Evolutionary conservation across 1,284 basidiomycete species (phyloP).

Genomic region (Moesziomyces parantarcticus): DNA sequence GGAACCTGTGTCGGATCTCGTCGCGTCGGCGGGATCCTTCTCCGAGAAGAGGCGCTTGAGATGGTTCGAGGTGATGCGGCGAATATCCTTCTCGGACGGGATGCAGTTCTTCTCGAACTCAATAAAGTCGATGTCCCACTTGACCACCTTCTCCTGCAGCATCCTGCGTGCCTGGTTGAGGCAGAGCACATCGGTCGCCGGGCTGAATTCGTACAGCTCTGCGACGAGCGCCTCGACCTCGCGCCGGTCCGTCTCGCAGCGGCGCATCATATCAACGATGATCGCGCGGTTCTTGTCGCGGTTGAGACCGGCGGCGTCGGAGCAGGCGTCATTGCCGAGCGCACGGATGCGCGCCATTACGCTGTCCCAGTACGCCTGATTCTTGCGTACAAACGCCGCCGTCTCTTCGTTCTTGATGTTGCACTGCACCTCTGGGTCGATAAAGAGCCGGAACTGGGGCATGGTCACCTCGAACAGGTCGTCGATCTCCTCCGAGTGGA

Average conservation of each 20-base stretch:
- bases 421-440: slow-evolving; percentile 85
- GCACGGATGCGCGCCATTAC: slow-evolving; percentile 72
- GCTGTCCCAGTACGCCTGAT: slow-evolving; percentile 74
- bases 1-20: slow-evolving; percentile 20
- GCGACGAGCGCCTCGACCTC: slow-evolving; percentile 83
- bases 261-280: slow-evolving; percentile 44
- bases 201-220: slow-evolving; percentile 70
- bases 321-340: slow-evolving; percentile 67
- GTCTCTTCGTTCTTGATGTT: slow-evolving; percentile 91
- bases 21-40: slow-evolving; percentile 67
- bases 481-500: slow-evolving; percentile 85
- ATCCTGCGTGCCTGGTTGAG: slow-evolving; percentile 87
- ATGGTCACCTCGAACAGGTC: slow-evolving; percentile 84
- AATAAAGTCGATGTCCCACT: slow-evolving; percentile 88
- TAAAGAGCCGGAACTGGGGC: slow-evolving; percentile 85
- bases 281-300: slow-evolving; percentile 44
- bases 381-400: slow-evolving; percentile 79
- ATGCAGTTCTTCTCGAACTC: slow-evolving; percentile 69
- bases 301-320: slow-evolving; percentile 46
- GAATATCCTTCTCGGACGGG: slow-evolving; percentile 70
- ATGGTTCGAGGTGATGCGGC: slow-evolving; percentile 66
- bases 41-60: slow-evolving; percentile 72
- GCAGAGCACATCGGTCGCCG: slow-evolving; percentile 81
- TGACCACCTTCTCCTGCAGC: slow-evolving; percentile 93
- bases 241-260: slow-evolving; percentile 65